Evolutionary conservation across 2,329 filamentous ascomycete genomes (phyloP), one percentile per base, ranked within the genome.

Genomic region (Talaromyces atroroseus): DNA sequence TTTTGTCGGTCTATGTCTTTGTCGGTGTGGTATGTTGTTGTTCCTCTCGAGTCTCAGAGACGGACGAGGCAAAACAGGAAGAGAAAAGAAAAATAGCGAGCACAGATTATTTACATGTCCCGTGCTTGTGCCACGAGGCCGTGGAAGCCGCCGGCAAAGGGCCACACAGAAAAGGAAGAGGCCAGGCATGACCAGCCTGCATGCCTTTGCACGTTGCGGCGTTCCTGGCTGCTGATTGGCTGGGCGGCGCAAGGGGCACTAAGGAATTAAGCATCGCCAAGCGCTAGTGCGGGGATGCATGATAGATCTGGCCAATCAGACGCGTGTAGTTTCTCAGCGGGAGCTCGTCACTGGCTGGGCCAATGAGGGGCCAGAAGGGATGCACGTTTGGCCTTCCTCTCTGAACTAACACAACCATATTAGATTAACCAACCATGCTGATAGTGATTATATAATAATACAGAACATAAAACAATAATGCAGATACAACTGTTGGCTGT

Each of bases 151-250:
- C 29, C 29, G 29, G 29, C 29, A 32, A n/a, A 32, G 11, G 29
- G 29, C 29, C 29, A 34, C 29, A 34, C 29, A 34, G 29, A 34
- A 10, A 34, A 34, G 8, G 10, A 34, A 34, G 29, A 34, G 11
- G 29, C 29, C 2, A 34, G 29, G 6, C 29, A 36, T 36, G 26
- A 29, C 26, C 26, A 8, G 26, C 26, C 26, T 29, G 32, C 32
- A 36, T 36, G 32, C 32, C 14, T 11, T 16, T 55, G 57, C 57
- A 58, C 57, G 57, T 58, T 58, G 57, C 52, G 12, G 5, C 18
- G 12, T 23, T 8, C 20, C 20, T 18, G 44, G 24, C 6, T 3
- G 49, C 16, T 52, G 52, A 56, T 58, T 58, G 57, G 57, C 34
- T 51, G 18, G 14, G 16, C 11, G 1, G 44, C 18, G 40, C 40